phyloP scores from a whole-genome alignment of 1,139 yeast species.

The Candida tetrigidarum region DNA sequence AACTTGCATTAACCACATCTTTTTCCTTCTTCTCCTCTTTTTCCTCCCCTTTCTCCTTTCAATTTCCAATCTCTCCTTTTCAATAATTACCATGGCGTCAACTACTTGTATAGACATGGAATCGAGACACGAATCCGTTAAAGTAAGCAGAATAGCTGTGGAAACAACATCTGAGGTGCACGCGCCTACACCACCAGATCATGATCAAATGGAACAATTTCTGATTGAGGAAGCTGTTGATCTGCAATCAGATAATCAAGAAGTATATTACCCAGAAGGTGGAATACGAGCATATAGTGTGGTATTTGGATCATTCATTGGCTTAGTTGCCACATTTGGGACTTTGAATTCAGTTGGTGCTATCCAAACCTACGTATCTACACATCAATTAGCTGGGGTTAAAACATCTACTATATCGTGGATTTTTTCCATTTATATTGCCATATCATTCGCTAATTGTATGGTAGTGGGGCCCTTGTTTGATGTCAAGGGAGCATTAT shows the following conservation, averaged over 20 bases:
- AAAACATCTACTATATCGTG: conserved; percentile 30
- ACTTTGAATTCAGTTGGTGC: conserved; percentile 38
- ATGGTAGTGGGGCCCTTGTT: conserved; percentile 42
- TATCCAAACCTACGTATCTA: conserved; percentile 37
- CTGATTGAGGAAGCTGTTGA: conserved; percentile 7
- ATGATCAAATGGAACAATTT: background rate
- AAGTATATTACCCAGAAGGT: conserved; percentile 25
- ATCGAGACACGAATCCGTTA: background rate
- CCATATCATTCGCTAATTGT: conserved; percentile 35
- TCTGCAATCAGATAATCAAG: background rate
- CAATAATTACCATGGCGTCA: background rate
- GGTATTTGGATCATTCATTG: conserved; percentile 39
- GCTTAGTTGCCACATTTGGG: conserved; percentile 36
- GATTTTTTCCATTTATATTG: conserved; percentile 42
- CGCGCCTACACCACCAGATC: background rate
- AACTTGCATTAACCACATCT: too few relatives aligned
- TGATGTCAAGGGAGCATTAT: conserved; percentile 36
- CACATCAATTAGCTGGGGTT: conserved; percentile 32
- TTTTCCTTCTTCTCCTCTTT: too few relatives aligned
- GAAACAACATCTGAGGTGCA: conserved; percentile 1
- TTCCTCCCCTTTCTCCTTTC: too few relatives aligned
- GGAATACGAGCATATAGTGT: conserved; percentile 37
- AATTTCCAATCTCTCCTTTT: too few relatives aligned
- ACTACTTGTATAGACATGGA: conserved; percentile 4
- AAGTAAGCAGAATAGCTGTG: conserved; percentile 2